Evolutionary conservation across 164 flowering plant species (phyloP), one percentile per base, ranked within the genome.

Genomic region (Chloranthus sessilifolius): DNA sequence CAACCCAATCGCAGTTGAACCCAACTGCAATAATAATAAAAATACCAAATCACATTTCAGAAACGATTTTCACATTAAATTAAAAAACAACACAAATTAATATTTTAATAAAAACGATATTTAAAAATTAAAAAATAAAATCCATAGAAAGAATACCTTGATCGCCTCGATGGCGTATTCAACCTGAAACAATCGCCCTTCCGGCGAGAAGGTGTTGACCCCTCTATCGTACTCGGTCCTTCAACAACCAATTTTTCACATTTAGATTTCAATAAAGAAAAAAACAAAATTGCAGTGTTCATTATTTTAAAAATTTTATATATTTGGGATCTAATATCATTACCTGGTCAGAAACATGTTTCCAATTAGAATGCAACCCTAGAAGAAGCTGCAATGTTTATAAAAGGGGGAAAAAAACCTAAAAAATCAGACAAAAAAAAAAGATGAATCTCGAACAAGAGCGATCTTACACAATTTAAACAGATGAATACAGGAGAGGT

Each of bases 141-240:
- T 2, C 1, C 1, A 26, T 10, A 4, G 2, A 45, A 25, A 12
- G 3, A 17, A 33, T 8, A 91, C 98, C 95, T 91, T 91, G 66
- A 91, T 91, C 31, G 98, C 98, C 51, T 91, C 98, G 51, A 91
- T 91, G 1, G 98, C 98, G 59, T 91, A 91, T 62, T 91, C 98
- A 31, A 91, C 98, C 66, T 88, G 96, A 74, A 88, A 88, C 74
- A 91, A 66, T 42, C 96, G 51, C 0, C 98, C 98, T 75, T 91
- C 98, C 0, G 98, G 98, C 4, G 98, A 91, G 74, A 91, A 91
- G 29, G 98, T 91, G 66, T 91, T 91, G 33, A 91, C 98, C 10
- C 98, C 98, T 74, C 96, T 82, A 55, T 91, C 98, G 59, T 91
- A 91, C 78, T 91, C 98, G 43, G 96, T 91, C 87, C 96, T 88